Conservation (phyloP, 208 protist genomes). For the Acanthamoeba royreba region DNA sequence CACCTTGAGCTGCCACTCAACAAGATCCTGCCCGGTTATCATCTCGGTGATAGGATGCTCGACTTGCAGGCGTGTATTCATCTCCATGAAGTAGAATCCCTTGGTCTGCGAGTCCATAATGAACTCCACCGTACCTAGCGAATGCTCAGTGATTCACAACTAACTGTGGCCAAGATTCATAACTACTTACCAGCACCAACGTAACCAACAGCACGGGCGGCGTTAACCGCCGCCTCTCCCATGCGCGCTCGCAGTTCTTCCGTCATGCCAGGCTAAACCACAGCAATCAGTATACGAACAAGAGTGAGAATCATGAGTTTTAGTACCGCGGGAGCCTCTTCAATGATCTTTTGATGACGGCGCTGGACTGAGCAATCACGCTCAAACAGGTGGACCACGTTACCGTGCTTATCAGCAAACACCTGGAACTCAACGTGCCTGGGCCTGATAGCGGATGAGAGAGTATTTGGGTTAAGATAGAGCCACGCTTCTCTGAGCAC, state of each 20-base stretch:
- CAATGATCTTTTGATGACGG: slow-evolving; percentile 86
- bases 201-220: slow-evolving; percentile 89
- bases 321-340: background rate
- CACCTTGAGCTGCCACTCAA: too few relatives aligned
- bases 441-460: slow-evolving; percentile 80
- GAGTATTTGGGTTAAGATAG: too few relatives aligned
- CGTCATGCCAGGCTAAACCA: background rate
- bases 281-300: background rate
- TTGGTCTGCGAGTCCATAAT: slow-evolving; percentile 95
- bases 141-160: too few relatives aligned
- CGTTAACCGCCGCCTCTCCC: slow-evolving; percentile 81
- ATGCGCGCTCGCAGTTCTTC: slow-evolving; percentile 78
- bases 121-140: slow-evolving; percentile 97
- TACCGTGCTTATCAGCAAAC: slow-evolving; percentile 90
- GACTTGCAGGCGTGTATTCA: slow-evolving; percentile 97
- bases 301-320: background rate
- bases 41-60: slow-evolving; percentile 97
- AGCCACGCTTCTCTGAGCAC: too few relatives aligned
- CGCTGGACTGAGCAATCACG: slow-evolving; percentile 98
- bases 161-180: slow-evolving; percentile 81
- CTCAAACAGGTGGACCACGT: slow-evolving; percentile 91
- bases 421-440: slow-evolving; percentile 92
- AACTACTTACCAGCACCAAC: too few relatives aligned
- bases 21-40: too few relatives aligned
- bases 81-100: slow-evolving; percentile 95